Base-by-base conservation (phyloP, 768 basidiomycete species). In the Leccinum truebloodii region DNA sequence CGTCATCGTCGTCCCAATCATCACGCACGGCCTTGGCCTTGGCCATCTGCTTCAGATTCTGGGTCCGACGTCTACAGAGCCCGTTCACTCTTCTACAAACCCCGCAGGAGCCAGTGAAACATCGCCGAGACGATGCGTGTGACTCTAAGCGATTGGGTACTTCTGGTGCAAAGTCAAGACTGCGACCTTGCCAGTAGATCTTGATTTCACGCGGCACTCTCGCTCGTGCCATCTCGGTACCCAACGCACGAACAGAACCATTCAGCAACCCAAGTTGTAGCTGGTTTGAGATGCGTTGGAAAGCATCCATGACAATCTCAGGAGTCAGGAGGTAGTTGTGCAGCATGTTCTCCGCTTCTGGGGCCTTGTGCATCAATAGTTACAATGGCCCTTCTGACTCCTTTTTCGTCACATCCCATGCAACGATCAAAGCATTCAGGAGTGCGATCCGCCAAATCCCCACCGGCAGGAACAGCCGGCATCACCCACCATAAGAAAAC, bases 381-480 rank as follows among this genome's bases (percentile, higher is more conserved):
- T 67, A 65, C 30, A 30, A 9, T 9, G 30, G 30, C 30, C 30
- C 30, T 7, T 73, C 67, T 10, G 73, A 59, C 1, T 4, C 68
- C 68, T 3, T 59, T 60, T 13, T 63, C 16, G 71, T 67, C 5
- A 80, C 75, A 41, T 71, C 75, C 86, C 84, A 90, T 0, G 73
- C 69, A 0, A 81, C 79, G 16, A 86, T 82, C 2, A 78, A 69
- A 0, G 80, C 77, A 70, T 26, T 26, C 26, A 26, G 26, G 26
- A 26, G 71, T 0, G 87, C 88, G 10, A 95, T 79, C 1, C 92
- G 80, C 88, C 91, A 18, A 65, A 95, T 78, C 69, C 95, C 94
- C 10, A 87, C 39, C 6, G 94, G 71, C 0, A 93, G 94, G 77
- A 95, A 96, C 32, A 93, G 78, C 37, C 39, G 0, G 3, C 39